Percentiles rank a stretch among this genome's conserved stretches.
Evolutionary conservation across 1,284 basidiomycete genomes (phyloP).

Genomic region (Sporisorium scitamineum): DNA sequence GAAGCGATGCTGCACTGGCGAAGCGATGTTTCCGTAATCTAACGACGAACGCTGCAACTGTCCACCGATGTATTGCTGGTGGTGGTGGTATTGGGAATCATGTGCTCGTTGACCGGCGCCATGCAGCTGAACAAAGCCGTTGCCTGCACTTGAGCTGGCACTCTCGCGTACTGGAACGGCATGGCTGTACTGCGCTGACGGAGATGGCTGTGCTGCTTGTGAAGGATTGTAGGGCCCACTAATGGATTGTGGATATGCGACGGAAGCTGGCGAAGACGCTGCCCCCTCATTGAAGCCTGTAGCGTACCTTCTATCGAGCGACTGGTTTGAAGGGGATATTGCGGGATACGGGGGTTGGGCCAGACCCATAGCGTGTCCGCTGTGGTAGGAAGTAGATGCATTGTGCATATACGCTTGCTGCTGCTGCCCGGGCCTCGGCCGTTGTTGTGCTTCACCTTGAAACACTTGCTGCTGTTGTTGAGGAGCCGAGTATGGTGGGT

Average conservation of each 20-base stretch:
- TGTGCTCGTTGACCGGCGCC: conserved; percentile 4
- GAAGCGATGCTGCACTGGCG: conserved; percentile 13
- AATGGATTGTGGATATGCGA: neutral
- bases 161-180: conserved; percentile 2
- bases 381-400: conserved; percentile 3
- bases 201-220: conserved; percentile 11
- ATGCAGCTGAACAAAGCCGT: conserved; percentile 7
- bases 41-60: conserved; percentile 5
- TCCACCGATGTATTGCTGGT: conserved; percentile 14
- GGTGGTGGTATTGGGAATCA: neutral
- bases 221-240: neutral
- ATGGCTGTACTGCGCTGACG: neutral
- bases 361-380: neutral
- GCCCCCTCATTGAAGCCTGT: neutral
- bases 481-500: conserved; percentile 6
- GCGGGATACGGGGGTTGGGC: conserved; percentile 8
- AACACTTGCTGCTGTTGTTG: conserved; percentile 8
- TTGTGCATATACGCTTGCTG: conserved; percentile 23
- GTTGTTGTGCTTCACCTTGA: neutral
- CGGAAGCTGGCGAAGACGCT: neutral
- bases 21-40: conserved; percentile 4
- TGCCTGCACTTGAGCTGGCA: neutral
- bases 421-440: conserved; percentile 6
- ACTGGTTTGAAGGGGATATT: neutral
- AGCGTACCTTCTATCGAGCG: conserved; percentile 13